These are phyloP conservation scores for Mycena pura DNA, from an alignment of 768 basidiomycete genomes.

Conservation along the genomic window DNA sequence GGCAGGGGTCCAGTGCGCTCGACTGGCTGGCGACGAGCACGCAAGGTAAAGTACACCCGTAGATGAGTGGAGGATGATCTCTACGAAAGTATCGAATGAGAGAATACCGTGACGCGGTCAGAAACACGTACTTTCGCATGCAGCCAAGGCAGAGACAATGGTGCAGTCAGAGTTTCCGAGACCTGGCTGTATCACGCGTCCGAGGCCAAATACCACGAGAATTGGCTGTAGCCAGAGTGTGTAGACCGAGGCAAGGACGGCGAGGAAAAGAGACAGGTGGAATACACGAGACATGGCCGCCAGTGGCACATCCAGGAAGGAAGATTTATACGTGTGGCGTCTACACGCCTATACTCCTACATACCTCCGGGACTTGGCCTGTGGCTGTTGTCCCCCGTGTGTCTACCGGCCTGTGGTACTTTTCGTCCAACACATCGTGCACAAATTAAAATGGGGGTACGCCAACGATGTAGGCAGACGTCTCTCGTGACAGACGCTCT, in stretches of 20 bases:
- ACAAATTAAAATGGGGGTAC: too few relatives aligned
- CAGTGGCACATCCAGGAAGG: neutral
- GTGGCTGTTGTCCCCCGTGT: too few relatives aligned
- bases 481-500: too few relatives aligned
- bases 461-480: too few relatives aligned
- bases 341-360: too few relatives aligned
- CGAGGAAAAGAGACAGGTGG: conserved; percentile 42
- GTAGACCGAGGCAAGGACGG: conserved; percentile 52
- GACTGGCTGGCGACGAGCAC: conserved; percentile 59
- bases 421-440: too few relatives aligned
- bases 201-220: conserved; percentile 49
- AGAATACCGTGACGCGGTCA: neutral
- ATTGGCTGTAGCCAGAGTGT: conserved; percentile 54
- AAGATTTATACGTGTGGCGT: too few relatives aligned
- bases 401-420: too few relatives aligned
- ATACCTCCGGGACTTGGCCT: too few relatives aligned
- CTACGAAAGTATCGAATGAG: conserved; percentile 37
- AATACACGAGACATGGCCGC: conserved; percentile 22
- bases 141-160: conserved; percentile 58
- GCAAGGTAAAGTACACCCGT: conserved; percentile 67
- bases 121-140: conserved; percentile 68
- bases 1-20: conserved; percentile 61
- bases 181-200: conserved; percentile 49
- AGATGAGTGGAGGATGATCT: conserved; percentile 63
- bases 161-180: conserved; percentile 58